Evolutionary conservation across 495 filamentous ascomycete genomes (phyloP), one percentile per base, ranked within the genome.

Genomic region (Daldinia concentrica): DNA sequence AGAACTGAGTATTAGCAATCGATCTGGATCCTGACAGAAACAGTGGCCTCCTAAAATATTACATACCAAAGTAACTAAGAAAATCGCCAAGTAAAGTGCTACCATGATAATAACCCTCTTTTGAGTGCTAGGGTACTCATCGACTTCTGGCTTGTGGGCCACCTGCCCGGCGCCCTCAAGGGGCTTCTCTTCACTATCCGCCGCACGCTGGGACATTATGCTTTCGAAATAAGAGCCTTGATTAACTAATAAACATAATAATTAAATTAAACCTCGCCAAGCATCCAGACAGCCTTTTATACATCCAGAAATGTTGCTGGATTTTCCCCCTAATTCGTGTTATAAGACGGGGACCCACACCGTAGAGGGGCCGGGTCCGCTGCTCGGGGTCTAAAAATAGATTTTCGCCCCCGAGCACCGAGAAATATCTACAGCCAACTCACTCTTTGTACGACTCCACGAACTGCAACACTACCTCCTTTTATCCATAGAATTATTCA

Each of bases 1-100:
- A 19, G 3, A 45, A 43, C 2, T 27, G 9, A 0, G 27, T 6
- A 45, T 69, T 14, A 69, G 67, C 55, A 12, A 27, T 36, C 15
- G 19, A 54, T 12, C 4, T 17, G 6, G 4, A 58, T 6, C 0
- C 19, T 19, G 30, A 19, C 24, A n/a, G 27, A 12, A 45, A 32
- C 1, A 9, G 1, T 58, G 11, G 0, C 24, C 1, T n/a, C 12
- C 3, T n/a, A 19, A 22, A 17, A n/a, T 41, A 26, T 58, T 1
- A 12, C 60, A 32, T 64, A 69, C 67, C 26, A 69, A 43, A 59
- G 29, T 69, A 15, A 62, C 55, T 5, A 69, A 55, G 58, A 69
- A 69, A 7, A 43, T 5, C 0, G 67, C 67, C 43, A 69, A 55
- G 19, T 69, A 69, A 15, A 69, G 43, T 26, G 67, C 60, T 1